Percentiles rank a stretch among this genome's conserved stretches.
These are phyloP conservation scores for Myrica gale DNA, from an alignment of 306 rosid genomes.

Conservation along the genomic window DNA sequence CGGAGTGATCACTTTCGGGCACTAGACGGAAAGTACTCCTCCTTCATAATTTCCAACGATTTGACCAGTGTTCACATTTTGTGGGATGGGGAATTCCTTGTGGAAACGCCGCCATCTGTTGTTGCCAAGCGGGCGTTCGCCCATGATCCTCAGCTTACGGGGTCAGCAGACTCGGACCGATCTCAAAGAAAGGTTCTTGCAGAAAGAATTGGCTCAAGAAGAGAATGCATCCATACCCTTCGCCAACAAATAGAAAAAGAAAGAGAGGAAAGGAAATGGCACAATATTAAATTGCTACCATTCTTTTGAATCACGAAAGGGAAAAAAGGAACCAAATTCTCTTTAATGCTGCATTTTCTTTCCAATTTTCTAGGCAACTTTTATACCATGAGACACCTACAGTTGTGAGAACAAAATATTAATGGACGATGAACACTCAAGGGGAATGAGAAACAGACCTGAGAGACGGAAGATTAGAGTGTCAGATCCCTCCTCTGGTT, in stretches of 20 bases:
- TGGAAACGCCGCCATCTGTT: slow-evolving; percentile 51
- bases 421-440: not conserved
- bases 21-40: slow-evolving; percentile 42
- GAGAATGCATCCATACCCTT: too few species aligned
- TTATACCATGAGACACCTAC: too few species aligned
- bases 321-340: too few species aligned
- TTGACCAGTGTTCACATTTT: slow-evolving; percentile 33
- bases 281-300: too few species aligned
- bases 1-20: slow-evolving; percentile 37
- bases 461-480: slow-evolving; percentile 47
- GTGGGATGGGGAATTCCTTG: slow-evolving; percentile 47
- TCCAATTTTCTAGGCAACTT: too few species aligned
- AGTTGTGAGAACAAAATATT: not conserved
- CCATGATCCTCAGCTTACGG: slow-evolving; percentile 36
- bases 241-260: too few species aligned
- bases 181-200: too few species aligned
- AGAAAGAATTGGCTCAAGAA: too few species aligned
- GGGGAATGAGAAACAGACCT: slow-evolving; percentile 34
- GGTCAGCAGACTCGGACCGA: too few species aligned
- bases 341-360: too few species aligned
- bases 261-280: too few species aligned
- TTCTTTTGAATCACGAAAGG: too few species aligned
- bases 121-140: slow-evolving; percentile 34
- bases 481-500: slow-evolving; percentile 29
- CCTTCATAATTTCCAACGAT: slow-evolving; percentile 53